Evolutionary conservation across 345 rosid species (phyloP).

Genomic region (Gossypium herbaceum): DNA sequence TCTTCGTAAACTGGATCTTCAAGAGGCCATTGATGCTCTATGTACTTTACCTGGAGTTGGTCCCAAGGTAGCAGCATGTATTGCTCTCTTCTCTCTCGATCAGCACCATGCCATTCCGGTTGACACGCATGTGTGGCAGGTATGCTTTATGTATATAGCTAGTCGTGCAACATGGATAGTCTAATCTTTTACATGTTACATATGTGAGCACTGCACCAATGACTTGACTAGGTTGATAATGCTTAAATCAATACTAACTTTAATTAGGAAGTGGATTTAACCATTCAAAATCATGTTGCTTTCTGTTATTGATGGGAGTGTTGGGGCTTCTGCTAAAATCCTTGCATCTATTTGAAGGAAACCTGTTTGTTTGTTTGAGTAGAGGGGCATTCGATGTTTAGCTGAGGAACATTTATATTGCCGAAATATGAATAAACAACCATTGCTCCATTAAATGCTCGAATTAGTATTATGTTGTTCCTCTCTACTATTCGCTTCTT

Average conservation of each 20-base stretch:
- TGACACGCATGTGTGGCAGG: constrained; percentile 97
- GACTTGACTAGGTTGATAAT: background rate
- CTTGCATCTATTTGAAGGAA: background rate
- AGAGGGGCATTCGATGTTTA: background rate
- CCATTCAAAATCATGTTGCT: background rate
- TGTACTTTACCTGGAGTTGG: constrained; percentile 92
- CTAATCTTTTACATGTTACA: background rate
- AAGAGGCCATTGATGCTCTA: constrained; percentile 55
- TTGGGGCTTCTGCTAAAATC: background rate
- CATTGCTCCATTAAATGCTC: background rate
- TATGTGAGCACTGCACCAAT: background rate
- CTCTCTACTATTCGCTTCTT: background rate
- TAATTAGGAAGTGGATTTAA: background rate
- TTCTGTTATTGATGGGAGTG: background rate
- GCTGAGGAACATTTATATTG: background rate
- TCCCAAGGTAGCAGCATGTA: constrained; percentile 89
- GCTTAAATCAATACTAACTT: background rate
- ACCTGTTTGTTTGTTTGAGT: background rate
- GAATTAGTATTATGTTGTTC: background rate
- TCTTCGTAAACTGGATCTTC: constrained; percentile 65
- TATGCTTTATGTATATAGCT: constrained; percentile 23
- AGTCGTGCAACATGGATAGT: background rate
- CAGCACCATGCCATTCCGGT: constrained; percentile 93
- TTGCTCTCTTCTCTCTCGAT: constrained; percentile 91
- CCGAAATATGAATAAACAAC: background rate